phyloP scores from a whole-genome alignment of 495 filamentous ascomycete genomes.

The Lasiosphaeriaceae sp. region DNA sequence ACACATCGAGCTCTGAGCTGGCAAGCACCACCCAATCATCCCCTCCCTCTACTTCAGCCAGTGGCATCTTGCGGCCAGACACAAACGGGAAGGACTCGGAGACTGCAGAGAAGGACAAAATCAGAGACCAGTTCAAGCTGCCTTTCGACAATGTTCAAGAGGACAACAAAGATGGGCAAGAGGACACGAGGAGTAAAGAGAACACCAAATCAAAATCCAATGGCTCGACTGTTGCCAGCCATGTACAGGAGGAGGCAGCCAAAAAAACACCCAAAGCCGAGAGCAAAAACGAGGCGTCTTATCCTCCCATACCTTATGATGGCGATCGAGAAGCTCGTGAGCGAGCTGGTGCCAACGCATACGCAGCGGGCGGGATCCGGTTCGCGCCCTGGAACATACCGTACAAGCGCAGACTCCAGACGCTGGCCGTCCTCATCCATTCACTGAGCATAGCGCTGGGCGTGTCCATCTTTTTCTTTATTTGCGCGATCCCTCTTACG shows the following conservation, averaged over 20 bases:
- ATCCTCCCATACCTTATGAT: conserved; percentile 14
- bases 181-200: not conserved
- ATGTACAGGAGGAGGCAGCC: too few species aligned
- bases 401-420: conserved; percentile 80
- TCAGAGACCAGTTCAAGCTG: not conserved
- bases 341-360: conserved; percentile 14
- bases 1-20: not conserved
- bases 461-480: conserved; percentile 82
- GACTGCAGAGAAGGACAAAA: not conserved
- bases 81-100: not conserved
- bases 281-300: not conserved
- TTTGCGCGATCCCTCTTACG: conserved; percentile 81
- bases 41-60: conserved; percentile 1
- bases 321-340: conserved; percentile 12
- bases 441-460: conserved; percentile 73
- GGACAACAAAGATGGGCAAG: not conserved
- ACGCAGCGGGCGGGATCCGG: conserved; percentile 47
- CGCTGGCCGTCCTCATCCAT: conserved; percentile 78
- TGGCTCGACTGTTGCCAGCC: too few species aligned
- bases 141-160: not conserved
- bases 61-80: not conserved
- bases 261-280: too few species aligned
- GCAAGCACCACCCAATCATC: not conserved
- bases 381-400: conserved; percentile 90
- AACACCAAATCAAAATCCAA: too few species aligned